Evolutionary conservation across 2,329 filamentous ascomycete genomes (phyloP).

Genomic region (Phyllosticta citrichinensis): DNA sequence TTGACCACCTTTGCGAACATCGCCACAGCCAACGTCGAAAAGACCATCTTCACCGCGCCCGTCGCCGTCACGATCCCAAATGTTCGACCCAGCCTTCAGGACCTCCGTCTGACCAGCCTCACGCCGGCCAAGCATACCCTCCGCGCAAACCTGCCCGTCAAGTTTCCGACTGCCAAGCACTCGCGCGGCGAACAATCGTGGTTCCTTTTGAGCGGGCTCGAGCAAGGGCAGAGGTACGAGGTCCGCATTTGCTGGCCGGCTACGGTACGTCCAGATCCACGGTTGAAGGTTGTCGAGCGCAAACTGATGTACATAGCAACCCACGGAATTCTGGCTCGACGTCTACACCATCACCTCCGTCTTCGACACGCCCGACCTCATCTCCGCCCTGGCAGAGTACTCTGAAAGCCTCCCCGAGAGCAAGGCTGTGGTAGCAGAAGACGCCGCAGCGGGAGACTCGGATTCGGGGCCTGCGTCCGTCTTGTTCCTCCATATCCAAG

Average conservation of each 20-base stretch:
- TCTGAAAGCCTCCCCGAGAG: constrained; percentile 32
- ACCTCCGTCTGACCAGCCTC: constrained; percentile 55
- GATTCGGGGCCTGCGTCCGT: constrained; percentile 35
- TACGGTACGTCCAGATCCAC: constrained; percentile 51
- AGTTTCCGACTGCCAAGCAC: constrained; percentile 50
- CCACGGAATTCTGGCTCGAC: constrained; percentile 65
- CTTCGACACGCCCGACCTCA: constrained; percentile 51
- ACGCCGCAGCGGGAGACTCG: not conserved
- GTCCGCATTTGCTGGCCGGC: constrained; percentile 89
- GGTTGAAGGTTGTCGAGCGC: not conserved
- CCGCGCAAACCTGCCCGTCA: constrained; percentile 54
- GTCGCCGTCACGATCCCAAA: constrained; percentile 45
- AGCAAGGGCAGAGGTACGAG: constrained; percentile 72
- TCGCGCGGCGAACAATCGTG: constrained; percentile 59
- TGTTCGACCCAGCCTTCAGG: constrained; percentile 45
- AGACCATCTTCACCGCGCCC: constrained; percentile 77
- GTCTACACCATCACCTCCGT: constrained; percentile 53
- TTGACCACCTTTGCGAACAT: not conserved
- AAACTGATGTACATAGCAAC: constrained; percentile 54
- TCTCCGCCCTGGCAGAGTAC: constrained; percentile 55
- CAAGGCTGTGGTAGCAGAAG: constrained; percentile 6
- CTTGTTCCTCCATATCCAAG: constrained; percentile 63
- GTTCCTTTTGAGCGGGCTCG: constrained; percentile 64
- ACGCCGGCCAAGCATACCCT: constrained; percentile 46
- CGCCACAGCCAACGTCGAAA: constrained; percentile 70